phyloP scores from a whole-genome alignment of 2,329 filamentous ascomycete species.

The Fusarium chaquense region DNA sequence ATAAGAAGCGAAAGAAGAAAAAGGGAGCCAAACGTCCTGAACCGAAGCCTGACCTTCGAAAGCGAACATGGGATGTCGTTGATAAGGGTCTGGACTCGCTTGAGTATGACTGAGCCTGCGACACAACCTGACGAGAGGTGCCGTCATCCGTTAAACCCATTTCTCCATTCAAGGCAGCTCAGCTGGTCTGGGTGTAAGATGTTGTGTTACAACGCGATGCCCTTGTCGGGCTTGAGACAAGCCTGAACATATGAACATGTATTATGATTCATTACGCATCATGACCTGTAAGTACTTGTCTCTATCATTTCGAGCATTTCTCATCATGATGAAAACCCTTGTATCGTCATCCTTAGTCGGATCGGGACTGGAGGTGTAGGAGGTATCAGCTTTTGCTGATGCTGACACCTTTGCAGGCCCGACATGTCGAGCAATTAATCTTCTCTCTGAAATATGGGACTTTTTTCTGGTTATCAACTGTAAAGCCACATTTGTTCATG shows the following conservation, averaged over 20 bases:
- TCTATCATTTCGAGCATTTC: constrained; percentile 5
- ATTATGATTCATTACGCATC: background rate
- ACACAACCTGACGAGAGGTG: background rate
- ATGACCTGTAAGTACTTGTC: constrained; percentile 24
- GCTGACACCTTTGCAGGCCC: constrained; percentile 50
- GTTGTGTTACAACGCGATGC: background rate
- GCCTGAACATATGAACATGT: background rate
- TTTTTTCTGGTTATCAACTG: background rate
- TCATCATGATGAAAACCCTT: constrained; percentile 81
- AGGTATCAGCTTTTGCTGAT: constrained; percentile 49
- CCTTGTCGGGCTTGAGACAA: background rate
- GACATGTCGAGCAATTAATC: constrained; percentile 65
- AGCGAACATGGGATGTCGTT: constrained; percentile 76
- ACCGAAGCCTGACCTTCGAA: constrained; percentile 71
- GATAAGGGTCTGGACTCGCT: constrained; percentile 70
- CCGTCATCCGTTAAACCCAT: background rate
- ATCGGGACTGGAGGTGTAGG: constrained; percentile 57
- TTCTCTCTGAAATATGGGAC: constrained; percentile 63
- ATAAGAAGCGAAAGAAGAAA: constrained; percentile 51
- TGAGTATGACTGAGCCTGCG: constrained; percentile 63
- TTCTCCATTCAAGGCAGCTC: background rate
- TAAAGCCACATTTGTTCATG: constrained; percentile 8
- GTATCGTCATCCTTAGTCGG: constrained; percentile 98
- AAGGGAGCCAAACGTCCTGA: constrained; percentile 57
- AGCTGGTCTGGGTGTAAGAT: no score